Conservation (phyloP, 1,284 basidiomycete genomes). For the Ustilago hordei region DNA sequence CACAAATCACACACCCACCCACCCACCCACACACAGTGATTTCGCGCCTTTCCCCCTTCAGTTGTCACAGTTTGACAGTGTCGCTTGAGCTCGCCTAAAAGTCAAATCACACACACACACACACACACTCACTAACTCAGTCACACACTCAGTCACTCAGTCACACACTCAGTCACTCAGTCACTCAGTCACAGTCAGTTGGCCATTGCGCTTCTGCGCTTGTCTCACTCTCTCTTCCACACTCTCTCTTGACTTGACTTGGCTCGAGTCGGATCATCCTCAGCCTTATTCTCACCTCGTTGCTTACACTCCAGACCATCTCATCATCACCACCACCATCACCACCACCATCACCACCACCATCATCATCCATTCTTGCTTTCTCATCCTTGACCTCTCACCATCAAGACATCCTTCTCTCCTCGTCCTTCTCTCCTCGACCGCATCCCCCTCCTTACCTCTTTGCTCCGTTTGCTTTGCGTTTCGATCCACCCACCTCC, state of each 20-base stretch:
- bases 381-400: conserved; percentile 8
- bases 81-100: not conserved
- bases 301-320: not conserved
- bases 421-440: not conserved
- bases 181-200: not conserved
- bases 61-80: conserved; percentile 8
- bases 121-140: too few relatives aligned
- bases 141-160: not conserved
- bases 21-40: not conserved
- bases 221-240: not conserved
- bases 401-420: conserved; percentile 11
- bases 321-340: not conserved
- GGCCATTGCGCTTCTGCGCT: not conserved
- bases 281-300: not conserved
- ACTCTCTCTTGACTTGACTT: conserved; percentile 1
- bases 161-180: too few relatives aligned
- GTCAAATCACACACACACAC: not conserved
- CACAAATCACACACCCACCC: too few relatives aligned
- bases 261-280: not conserved
- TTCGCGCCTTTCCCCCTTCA: not conserved
- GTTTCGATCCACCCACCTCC: not conserved
- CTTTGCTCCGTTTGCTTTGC: conserved; percentile 1
- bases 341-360: not conserved
- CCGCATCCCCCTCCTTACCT: not conserved
- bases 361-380: not conserved